These are phyloP conservation scores for Crassisporium funariophilum DNA, from an alignment of 768 basidiomycete genomes.

Conservation along the genomic window DNA sequence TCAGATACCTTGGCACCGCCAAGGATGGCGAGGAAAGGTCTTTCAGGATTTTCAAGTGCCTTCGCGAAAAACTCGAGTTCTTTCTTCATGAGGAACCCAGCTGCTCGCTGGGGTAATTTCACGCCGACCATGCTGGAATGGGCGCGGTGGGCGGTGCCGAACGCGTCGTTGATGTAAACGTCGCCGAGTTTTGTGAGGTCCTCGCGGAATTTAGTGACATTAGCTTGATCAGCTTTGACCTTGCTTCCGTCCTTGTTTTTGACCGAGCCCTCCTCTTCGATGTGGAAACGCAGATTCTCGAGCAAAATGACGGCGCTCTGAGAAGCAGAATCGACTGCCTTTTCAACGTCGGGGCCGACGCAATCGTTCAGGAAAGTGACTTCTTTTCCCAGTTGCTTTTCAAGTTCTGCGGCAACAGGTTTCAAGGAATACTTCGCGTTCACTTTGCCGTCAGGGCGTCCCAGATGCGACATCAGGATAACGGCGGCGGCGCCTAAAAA, in stretches of 20 bases:
- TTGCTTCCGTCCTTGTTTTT: conserved; percentile 96
- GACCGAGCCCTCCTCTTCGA: conserved; percentile 93
- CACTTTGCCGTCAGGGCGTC: conserved; percentile 92
- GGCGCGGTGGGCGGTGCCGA: conserved; percentile 97
- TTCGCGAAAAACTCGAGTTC: conserved; percentile 99
- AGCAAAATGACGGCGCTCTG: conserved; percentile 81
- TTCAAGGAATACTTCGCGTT: conserved; percentile 88
- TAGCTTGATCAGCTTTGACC: conserved; percentile 85
- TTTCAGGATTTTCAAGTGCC: conserved; percentile 90
- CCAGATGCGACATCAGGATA: conserved; percentile 97
- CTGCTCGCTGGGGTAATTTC: conserved; percentile 86
- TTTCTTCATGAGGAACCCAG: conserved; percentile 97
- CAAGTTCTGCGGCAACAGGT: conserved; percentile 81
- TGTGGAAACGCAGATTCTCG: conserved; percentile 98
- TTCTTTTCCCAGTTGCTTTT: conserved; percentile 66
- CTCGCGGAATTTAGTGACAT: conserved; percentile 83
- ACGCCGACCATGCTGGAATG: conserved; percentile 99
- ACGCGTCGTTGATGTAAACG: conserved; percentile 98
- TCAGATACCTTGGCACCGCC: conserved; percentile 99
- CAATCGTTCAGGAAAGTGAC: conserved; percentile 86
- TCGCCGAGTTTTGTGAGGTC: conserved; percentile 90
- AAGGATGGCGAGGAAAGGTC: conserved; percentile 97
- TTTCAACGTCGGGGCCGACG: conserved; percentile 85
- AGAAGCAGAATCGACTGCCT: conserved; percentile 66
- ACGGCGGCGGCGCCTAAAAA: conserved; percentile 73